These are phyloP conservation scores for Taphrina confusa DNA, from an alignment of 1,139 yeast species.

Conservation along the genomic window DNA sequence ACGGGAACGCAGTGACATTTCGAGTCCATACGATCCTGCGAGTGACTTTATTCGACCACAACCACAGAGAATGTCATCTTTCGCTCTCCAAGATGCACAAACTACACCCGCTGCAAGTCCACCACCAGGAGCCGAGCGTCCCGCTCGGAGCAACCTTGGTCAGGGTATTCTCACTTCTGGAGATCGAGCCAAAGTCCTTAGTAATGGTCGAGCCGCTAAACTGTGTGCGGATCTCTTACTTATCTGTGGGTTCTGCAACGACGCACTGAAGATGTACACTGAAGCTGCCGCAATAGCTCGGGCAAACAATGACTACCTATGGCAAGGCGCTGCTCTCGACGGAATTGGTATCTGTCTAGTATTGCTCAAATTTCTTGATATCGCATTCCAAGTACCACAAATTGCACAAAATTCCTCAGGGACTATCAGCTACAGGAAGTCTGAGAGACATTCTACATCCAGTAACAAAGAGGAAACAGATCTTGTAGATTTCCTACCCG, in stretches of 20 bases:
- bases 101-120: constrained; percentile 35
- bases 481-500: constrained; percentile 56
- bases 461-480: constrained; percentile 30
- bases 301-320: constrained; percentile 69
- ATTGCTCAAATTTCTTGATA: constrained; percentile 60
- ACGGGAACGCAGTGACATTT: constrained; percentile 39
- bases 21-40: constrained; percentile 41
- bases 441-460: constrained; percentile 11
- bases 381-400: constrained; percentile 63
- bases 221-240: constrained; percentile 73
- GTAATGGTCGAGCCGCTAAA: constrained; percentile 73
- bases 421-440: constrained; percentile 35
- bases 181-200: constrained; percentile 58
- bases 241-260: constrained; percentile 73
- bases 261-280: constrained; percentile 68
- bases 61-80: constrained; percentile 30
- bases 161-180: constrained; percentile 43
- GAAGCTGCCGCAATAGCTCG: constrained; percentile 67
- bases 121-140: constrained; percentile 30
- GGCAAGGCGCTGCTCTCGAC: constrained; percentile 87
- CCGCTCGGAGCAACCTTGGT: constrained; percentile 33
- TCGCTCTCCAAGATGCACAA: constrained; percentile 22
- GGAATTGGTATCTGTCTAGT: constrained; percentile 70
- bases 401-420: constrained; percentile 46
- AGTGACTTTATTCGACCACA: constrained; percentile 36